Evolutionary conservation across 2,329 filamentous ascomycete genomes (phyloP).

Genomic region (Trichoderma aggressivum): DNA sequence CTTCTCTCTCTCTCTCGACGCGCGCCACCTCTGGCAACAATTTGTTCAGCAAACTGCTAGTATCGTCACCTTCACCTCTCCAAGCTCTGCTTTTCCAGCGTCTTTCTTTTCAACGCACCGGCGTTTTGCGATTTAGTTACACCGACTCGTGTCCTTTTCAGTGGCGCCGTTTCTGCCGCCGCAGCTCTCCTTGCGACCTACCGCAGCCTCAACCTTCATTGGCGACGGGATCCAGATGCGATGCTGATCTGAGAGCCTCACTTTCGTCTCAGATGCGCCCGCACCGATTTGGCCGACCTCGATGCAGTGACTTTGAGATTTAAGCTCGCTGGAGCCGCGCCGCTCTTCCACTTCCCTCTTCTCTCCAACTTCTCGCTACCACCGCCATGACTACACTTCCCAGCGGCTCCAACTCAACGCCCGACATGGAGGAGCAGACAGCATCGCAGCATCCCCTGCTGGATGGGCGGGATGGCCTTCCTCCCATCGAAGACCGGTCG

Average conservation of each 20-base stretch:
- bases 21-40: slow-evolving; percentile 11
- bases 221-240: slow-evolving; percentile 2
- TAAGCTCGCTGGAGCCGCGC: slow-evolving; percentile 18
- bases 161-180: not conserved
- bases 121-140: not conserved
- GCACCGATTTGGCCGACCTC: slow-evolving; percentile 10
- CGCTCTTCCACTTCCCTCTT: not conserved
- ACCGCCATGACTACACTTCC: slow-evolving; percentile 1
- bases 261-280: slow-evolving; percentile 14
- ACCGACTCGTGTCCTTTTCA: not conserved
- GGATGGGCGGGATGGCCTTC: slow-evolving; percentile 32
- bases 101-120: not conserved
- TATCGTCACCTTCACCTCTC: not conserved
- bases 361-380: not conserved
- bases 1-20: slow-evolving; percentile 18
- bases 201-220: not conserved
- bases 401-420: slow-evolving; percentile 13
- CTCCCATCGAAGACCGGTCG: slow-evolving; percentile 34
- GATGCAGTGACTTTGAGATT: slow-evolving; percentile 16
- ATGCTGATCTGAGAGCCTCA: slow-evolving; percentile 19
- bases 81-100: not conserved
- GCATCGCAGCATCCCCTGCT: slow-evolving; percentile 27
- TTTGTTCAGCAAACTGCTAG: not conserved
- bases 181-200: not conserved
- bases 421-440: slow-evolving; percentile 15